Base-by-base conservation (phyloP, 352 stramenopile species). In the Globisporangium iwayamae region DNA sequence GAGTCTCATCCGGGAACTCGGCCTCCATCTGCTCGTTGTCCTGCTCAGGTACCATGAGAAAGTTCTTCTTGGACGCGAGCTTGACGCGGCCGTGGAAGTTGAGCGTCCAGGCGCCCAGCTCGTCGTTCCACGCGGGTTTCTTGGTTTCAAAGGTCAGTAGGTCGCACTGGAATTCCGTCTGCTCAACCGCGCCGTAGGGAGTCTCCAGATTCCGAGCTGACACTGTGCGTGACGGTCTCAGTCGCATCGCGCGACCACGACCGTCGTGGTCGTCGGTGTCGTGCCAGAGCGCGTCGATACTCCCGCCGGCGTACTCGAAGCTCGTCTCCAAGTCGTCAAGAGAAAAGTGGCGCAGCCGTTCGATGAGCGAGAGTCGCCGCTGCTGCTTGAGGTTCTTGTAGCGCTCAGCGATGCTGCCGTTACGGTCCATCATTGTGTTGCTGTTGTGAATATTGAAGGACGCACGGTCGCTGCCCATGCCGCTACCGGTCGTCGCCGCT, bases 61-160 rank as follows among this genome's bases (percentile, higher is more conserved):
- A 96, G 62, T 97, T 97, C 67, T 97, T 97, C 59, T 97, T 97
- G n/a, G 85, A 95, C n/a, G 89, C 78, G 22, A 90, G 63, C 62
- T 96, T 96, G 4, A 96, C 90, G 36, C 90, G 85, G 5, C 90
- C 90, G 47, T 94, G 76, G 65, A 97, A 97, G 63, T 95, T 95
- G 57, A 97, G 73, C 45, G 88, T 96, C 90, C 90, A 97, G 1
- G 88, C 88, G 14, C 81, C 66, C 1, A 96, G 71, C 4, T 78
- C 71, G 56, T 92, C 81, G 62, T 94, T 96, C 90, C 90, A 97
- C 28, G 73, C 72, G 14, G 89, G 89, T 56, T 94, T 84, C 47
- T 88, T 87, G 0, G 88, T 96, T 64, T 94, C 79, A 38, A 96
- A 92, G 9, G 77, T 78, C 16, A 96, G 71, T 57, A 96, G 56